Base-by-base conservation (phyloP, 305 asterid species). In the Fraxinus baroniana region DNA sequence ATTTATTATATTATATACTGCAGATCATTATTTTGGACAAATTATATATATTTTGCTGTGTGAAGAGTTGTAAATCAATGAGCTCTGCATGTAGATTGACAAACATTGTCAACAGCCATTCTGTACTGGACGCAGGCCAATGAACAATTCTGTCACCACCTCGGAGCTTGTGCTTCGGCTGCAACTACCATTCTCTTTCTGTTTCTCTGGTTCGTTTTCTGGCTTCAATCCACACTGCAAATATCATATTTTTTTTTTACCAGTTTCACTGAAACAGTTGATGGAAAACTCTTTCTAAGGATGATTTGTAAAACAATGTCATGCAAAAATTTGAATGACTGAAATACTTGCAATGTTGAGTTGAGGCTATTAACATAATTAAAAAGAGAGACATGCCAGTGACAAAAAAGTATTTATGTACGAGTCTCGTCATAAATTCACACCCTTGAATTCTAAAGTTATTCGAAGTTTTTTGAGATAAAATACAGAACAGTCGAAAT, bases 121-220 rank as follows among this genome's bases (percentile, higher is more conserved):
- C 35, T 66, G 35, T 24, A 22, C 35, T 26, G 73, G 73, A 66
- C 24, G 73, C 73, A 24, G 89, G 55, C 95, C 95, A 24, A 93
- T 90, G 78, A 87, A 87, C 79, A 93, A 83, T 71, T 89, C 94
- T 22, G 95, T 93, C 74, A 86, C 91, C 77, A 88, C 91, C 76
- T 87, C 92, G 2, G 86, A 80, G 71, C 84, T 87, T 10, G 85
- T 81, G 64, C 83, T 87, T 49, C 57, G 85, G 80, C 84, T 82
- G 86, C 83, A 52, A 35, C 68, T 83, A 17, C 81, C 89, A n/a
- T 5, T 75, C 71, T 87, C 90, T 18, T 73, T 86, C 76, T 76
- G 82, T n/a, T 84, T 77, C 24, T 79, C 82, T 22, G 32, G 57
- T 52, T 36, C 18, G 18, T 78, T 8, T 26, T 30, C 60, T 9